Evolutionary conservation across 2,329 filamentous ascomycete species (phyloP).

Genomic region (Colletotrichum tofieldiae): DNA sequence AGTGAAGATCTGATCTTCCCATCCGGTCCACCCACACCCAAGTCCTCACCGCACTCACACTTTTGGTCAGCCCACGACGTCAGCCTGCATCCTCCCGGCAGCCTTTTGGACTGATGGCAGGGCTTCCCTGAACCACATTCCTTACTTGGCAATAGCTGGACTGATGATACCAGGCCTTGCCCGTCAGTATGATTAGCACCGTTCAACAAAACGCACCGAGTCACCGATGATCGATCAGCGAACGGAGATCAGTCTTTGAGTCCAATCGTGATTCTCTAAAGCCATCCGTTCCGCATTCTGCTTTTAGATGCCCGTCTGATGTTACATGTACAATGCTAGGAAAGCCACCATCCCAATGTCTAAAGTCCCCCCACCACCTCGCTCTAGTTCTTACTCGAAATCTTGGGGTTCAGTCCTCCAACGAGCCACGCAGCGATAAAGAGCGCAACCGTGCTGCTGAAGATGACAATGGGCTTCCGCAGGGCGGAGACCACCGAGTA

Average conservation of each 20-base stretch:
- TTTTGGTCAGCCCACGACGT: constrained; percentile 40
- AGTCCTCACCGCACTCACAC: constrained; percentile 25
- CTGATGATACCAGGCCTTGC: not conserved
- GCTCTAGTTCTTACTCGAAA: constrained; percentile 63
- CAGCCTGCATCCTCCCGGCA: constrained; percentile 34
- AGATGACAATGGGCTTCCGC: constrained; percentile 89
- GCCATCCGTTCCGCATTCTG: constrained; percentile 35
- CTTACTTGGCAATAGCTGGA: not conserved
- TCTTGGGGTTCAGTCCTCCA: constrained; percentile 85
- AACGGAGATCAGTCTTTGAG: constrained; percentile 19
- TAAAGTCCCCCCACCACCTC: constrained; percentile 1
- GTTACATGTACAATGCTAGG: constrained; percentile 46
- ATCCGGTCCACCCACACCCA: constrained; percentile 28
- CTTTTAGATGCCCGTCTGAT: constrained; percentile 43
- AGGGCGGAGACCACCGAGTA: constrained; percentile 82
- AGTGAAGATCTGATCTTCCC: constrained; percentile 34
- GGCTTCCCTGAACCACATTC: constrained; percentile 4
- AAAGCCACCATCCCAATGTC: constrained; percentile 31
- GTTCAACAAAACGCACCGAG: not conserved
- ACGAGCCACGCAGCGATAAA: constrained; percentile 84
- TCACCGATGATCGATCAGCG: not conserved
- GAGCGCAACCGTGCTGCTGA: constrained; percentile 79
- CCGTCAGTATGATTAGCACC: not conserved
- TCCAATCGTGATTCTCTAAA: constrained; percentile 44
- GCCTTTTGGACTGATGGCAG: constrained; percentile 6